Percentiles rank a stretch among this genome's conserved stretches.
phyloP scores from a whole-genome alignment of 2,329 filamentous ascomycete genomes.

The Exophiala lecanii-corni region DNA sequence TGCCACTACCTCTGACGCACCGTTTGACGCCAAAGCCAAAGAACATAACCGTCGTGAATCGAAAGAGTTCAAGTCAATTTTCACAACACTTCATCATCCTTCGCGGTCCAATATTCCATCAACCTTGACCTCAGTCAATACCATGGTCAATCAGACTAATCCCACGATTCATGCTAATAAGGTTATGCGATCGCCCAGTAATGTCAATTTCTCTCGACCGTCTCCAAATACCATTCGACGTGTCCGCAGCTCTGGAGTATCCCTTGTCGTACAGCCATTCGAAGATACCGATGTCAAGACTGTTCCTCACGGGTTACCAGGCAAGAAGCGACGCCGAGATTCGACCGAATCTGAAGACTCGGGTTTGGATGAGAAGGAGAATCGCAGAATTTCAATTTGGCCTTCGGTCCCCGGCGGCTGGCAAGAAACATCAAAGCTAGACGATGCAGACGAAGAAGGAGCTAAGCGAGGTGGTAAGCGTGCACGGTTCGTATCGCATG shows the following conservation, averaged over 20 bases:
- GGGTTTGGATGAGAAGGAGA: slow-evolving; percentile 19
- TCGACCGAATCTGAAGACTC: slow-evolving; percentile 17
- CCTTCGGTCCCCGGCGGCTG: slow-evolving; percentile 24
- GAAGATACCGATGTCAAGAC: slow-evolving; percentile 25
- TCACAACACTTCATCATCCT: slow-evolving; percentile 27
- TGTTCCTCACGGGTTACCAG: slow-evolving; percentile 27
- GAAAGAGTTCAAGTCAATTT: slow-evolving; percentile 28
- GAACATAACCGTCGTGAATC: slow-evolving; percentile 29
- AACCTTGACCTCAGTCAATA: slow-evolving; percentile 21
- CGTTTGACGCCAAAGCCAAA: slow-evolving; percentile 20
- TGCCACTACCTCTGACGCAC: slow-evolving; percentile 8
- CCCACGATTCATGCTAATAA: slow-evolving; percentile 15
- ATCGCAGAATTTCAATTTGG: slow-evolving; percentile 21
- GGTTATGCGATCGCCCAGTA: slow-evolving; percentile 21
- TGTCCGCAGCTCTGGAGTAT: slow-evolving; percentile 34
- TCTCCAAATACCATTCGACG: slow-evolving; percentile 38
- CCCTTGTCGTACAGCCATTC: slow-evolving; percentile 22
- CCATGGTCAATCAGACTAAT: slow-evolving; percentile 19
- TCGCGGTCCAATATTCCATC: slow-evolving; percentile 14
- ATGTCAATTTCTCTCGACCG: slow-evolving; percentile 34
- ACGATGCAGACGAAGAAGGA: slow-evolving; percentile 26
- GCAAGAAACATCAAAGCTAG: slow-evolving; percentile 12
- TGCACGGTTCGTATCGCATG: background rate
- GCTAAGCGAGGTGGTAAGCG: slow-evolving; percentile 23
- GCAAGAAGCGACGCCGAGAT: slow-evolving; percentile 32